Percentiles rank a stretch among this genome's conserved stretches.
Evolutionary conservation across 495 filamentous ascomycete species (phyloP).

Genomic region (Penicillium salamii): DNA sequence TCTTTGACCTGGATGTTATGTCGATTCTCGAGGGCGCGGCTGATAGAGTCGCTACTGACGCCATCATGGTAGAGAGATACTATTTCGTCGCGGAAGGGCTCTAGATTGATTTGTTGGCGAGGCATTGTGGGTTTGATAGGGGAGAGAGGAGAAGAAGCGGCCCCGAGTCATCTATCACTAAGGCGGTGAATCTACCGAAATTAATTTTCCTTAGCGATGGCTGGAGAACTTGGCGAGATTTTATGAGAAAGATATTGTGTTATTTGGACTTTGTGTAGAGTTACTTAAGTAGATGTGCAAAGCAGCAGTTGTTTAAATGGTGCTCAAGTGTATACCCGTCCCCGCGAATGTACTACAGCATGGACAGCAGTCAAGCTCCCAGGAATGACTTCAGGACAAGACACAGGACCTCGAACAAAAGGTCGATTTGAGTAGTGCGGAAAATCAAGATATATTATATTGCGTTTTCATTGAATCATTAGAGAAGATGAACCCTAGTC

Average conservation of each 20-base stretch:
- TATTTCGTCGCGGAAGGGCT: conserved; percentile 28
- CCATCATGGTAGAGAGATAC: conserved; percentile 24
- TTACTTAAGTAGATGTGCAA: no score
- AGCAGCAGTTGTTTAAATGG: no score
- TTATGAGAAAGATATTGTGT: no score
- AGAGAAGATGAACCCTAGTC: conserved; percentile 5
- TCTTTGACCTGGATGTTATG: conserved; percentile 30
- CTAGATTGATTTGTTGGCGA: conserved; percentile 30
- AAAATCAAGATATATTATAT: conserved; percentile 2
- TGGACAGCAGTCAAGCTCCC: no score
- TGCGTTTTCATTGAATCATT: conserved; percentile 12
- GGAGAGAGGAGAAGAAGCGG: neutral
- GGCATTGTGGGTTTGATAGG: conserved; percentile 15
- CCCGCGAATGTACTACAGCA: no score
- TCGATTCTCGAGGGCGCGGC: conserved; percentile 22
- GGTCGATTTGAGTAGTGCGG: no score
- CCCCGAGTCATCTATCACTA: neutral
- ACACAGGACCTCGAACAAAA: no score
- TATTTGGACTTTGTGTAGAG: no score
- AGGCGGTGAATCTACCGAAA: conserved; percentile 23
- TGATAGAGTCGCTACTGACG: conserved; percentile 28
- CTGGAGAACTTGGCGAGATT: neutral
- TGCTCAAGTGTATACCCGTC: no score
- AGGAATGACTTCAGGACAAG: no score
- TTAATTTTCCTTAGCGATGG: neutral